phyloP scores from a whole-genome alignment of 441 rosid species.

The Eruca vesicaria region DNA sequence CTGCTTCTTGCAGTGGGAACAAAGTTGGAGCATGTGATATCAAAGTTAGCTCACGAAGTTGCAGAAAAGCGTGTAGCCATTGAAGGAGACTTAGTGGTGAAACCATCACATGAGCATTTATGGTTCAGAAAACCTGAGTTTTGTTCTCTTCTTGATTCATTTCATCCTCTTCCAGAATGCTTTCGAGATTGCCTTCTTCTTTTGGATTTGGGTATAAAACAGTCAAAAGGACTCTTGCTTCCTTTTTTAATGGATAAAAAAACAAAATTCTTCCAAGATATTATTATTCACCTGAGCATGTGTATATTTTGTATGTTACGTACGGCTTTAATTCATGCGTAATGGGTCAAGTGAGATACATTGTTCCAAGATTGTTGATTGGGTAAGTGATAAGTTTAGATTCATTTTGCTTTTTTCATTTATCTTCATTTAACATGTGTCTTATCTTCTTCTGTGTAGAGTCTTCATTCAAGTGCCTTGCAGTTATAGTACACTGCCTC shows the following conservation, averaged over 20 bases:
- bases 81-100: slow-evolving; percentile 60
- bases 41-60: slow-evolving; percentile 60
- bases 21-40: slow-evolving; percentile 61
- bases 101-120: slow-evolving; percentile 61
- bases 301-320: slow-evolving; percentile 45
- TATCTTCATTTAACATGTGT: background rate
- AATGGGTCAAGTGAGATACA: slow-evolving; percentile 42
- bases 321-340: no score
- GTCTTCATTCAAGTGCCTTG: slow-evolving; percentile 64
- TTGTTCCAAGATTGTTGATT: slow-evolving; percentile 51
- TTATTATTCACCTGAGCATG: background rate
- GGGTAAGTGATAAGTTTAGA: slow-evolving; percentile 39
- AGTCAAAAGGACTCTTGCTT: slow-evolving; percentile 7
- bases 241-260: background rate
- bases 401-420: background rate
- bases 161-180: slow-evolving; percentile 67
- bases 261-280: background rate
- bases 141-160: slow-evolving; percentile 62
- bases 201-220: slow-evolving; percentile 61
- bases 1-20: slow-evolving; percentile 66
- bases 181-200: slow-evolving; percentile 66
- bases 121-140: slow-evolving; percentile 51
- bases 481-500: slow-evolving; percentile 76
- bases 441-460: slow-evolving; percentile 39
- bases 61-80: slow-evolving; percentile 61